These are phyloP conservation scores for Fraxinus xanthoxyloides DNA, from an alignment of 305 asterid genomes.

Conservation along the genomic window DNA sequence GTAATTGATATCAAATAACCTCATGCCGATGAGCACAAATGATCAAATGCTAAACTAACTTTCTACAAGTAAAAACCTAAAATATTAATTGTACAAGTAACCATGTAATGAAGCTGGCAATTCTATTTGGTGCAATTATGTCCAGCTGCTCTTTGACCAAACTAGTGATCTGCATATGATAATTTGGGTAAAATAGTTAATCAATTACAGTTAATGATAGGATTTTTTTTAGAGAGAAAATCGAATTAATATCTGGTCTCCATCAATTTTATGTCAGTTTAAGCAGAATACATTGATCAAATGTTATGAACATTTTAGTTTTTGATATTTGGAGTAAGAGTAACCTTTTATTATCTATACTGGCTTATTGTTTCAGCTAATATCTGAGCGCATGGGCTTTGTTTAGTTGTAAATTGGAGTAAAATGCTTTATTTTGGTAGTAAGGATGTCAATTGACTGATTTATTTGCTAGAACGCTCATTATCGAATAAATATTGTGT, in stretches of 20 bases:
- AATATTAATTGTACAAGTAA: neutral
- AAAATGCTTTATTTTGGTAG: neutral
- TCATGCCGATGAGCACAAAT: neutral
- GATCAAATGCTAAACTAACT: neutral
- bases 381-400: neutral
- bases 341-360: neutral
- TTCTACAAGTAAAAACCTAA: neutral
- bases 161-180: neutral
- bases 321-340: neutral
- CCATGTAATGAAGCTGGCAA: neutral
- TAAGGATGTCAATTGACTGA: neutral
- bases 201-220: neutral
- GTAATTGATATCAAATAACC: neutral
- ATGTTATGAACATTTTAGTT: neutral
- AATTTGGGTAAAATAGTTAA: neutral
- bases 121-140: neutral
- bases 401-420: neutral
- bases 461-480: neutral
- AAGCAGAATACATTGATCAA: slow-evolving; percentile 8
- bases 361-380: slow-evolving; percentile 11
- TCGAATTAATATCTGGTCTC: slow-evolving; percentile 5
- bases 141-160: neutral
- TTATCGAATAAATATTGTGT: neutral
- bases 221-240: neutral
- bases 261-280: slow-evolving; percentile 3